Evolutionary conservation across 2,329 filamentous ascomycete species (phyloP).

Genomic region (Truncatella angustata): DNA sequence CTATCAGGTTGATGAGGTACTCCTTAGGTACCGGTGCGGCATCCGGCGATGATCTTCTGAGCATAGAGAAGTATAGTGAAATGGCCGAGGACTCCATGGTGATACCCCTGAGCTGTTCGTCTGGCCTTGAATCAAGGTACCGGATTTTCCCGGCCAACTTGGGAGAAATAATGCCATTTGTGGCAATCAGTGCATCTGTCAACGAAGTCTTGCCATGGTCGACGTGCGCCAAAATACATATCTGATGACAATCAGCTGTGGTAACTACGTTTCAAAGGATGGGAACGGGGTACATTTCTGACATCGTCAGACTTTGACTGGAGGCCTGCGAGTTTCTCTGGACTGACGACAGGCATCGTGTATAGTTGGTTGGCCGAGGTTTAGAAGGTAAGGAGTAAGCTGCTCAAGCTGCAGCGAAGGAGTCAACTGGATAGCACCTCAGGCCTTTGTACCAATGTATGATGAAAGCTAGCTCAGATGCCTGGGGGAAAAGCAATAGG

Average conservation of each 20-base stretch:
- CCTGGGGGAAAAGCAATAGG: too few relatives aligned
- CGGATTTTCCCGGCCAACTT: constrained; percentile 97
- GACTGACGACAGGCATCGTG: constrained; percentile 86
- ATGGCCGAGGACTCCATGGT: constrained; percentile 99
- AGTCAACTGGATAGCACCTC: too few relatives aligned
- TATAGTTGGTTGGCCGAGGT: too few relatives aligned
- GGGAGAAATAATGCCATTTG: constrained; percentile 98
- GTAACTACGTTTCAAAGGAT: constrained; percentile 23
- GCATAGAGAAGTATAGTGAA: constrained; percentile 91
- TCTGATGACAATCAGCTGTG: constrained; percentile 51
- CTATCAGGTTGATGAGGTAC: constrained; percentile 95
- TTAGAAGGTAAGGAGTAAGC: too few relatives aligned
- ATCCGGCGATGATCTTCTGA: constrained; percentile 69
- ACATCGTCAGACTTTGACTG: constrained; percentile 86
- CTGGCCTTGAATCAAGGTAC: constrained; percentile 92
- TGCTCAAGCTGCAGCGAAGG: too few relatives aligned
- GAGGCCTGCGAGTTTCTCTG: constrained; percentile 86
- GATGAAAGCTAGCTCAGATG: too few relatives aligned
- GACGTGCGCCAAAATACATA: constrained; percentile 94
- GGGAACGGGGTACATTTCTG: constrained; percentile 58
- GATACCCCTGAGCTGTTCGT: constrained; percentile 93
- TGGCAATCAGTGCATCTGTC: constrained; percentile 92
- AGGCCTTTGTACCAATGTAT: too few relatives aligned
- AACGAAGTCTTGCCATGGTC: constrained; percentile 98
- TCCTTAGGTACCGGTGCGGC: constrained; percentile 73